phyloP scores from a whole-genome alignment of 768 basidiomycete species.

The Pleurotus pulmonarius region DNA sequence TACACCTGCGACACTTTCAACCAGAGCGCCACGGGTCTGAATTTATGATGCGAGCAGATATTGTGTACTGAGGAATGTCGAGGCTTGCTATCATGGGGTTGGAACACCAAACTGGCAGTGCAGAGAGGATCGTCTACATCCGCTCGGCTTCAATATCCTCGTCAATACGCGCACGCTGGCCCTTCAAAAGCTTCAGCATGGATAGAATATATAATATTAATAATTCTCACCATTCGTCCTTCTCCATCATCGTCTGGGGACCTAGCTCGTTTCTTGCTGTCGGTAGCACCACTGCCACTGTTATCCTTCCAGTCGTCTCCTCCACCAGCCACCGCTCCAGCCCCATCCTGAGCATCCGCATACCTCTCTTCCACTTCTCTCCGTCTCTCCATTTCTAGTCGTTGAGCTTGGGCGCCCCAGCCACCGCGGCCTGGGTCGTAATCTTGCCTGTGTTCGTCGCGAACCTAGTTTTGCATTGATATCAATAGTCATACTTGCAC shows the following conservation, averaged over 20 bases:
- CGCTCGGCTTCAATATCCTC: conserved; percentile 66
- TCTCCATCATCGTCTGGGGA: conserved; percentile 80
- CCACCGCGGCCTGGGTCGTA: conserved; percentile 96
- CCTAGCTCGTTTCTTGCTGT: conserved; percentile 56
- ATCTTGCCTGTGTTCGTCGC: conserved; percentile 96
- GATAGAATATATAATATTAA: background rate
- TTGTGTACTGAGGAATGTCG: conserved; percentile 40
- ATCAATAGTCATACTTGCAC: background rate
- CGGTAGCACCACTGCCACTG: conserved; percentile 33
- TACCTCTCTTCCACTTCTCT: conserved; percentile 86
- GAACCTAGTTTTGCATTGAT: conserved; percentile 15
- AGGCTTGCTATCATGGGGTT: too few relatives aligned
- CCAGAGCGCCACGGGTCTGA: conserved; percentile 30
- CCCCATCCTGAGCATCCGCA: conserved; percentile 73
- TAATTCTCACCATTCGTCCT: conserved; percentile 44
- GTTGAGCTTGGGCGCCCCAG: conserved; percentile 87
- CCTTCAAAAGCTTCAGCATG: conserved; percentile 27
- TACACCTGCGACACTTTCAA: conserved; percentile 55
- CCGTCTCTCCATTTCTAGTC: conserved; percentile 67
- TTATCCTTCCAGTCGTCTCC: conserved; percentile 82
- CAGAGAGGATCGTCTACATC: conserved; percentile 43
- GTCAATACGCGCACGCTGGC: conserved; percentile 58
- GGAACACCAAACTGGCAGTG: too few relatives aligned
- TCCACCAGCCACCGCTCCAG: conserved; percentile 77
- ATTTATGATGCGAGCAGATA: conserved; percentile 42